Evolutionary conservation across 805 yeast genomes (phyloP).

Genomic region (Metschnikowia santaceciliae): DNA sequence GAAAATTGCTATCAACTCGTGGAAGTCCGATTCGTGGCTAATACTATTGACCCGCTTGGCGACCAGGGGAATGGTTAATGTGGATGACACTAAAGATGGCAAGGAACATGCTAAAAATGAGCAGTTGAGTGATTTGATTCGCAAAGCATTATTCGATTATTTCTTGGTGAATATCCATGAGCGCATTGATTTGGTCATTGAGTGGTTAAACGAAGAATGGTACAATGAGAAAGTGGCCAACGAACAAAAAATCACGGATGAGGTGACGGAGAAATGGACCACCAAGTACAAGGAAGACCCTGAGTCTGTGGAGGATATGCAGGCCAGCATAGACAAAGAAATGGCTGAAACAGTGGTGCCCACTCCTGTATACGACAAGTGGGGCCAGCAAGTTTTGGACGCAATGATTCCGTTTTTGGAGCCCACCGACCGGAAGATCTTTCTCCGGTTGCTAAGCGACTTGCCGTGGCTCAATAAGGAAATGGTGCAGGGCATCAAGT

Average conservation of each 20-base stretch:
- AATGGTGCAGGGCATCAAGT: slow-evolving; percentile 61
- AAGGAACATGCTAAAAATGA: slow-evolving; percentile 25
- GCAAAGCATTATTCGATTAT: slow-evolving; percentile 68
- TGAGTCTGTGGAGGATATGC: slow-evolving; percentile 11
- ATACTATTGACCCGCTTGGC: slow-evolving; percentile 70
- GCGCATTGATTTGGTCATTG: slow-evolving; percentile 71
- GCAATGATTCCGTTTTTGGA: slow-evolving; percentile 82
- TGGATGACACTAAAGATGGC: slow-evolving; percentile 19
- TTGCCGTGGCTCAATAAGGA: slow-evolving; percentile 68
- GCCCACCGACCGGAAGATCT: slow-evolving; percentile 69
- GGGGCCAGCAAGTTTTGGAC: slow-evolving; percentile 72
- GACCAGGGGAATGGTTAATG: slow-evolving; percentile 64
- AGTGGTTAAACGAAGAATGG: slow-evolving; percentile 98
- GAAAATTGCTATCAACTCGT: slow-evolving; percentile 47
- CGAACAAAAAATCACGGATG: slow-evolving; percentile 26
- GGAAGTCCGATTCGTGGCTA: slow-evolving; percentile 72
- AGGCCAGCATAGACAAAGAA: slow-evolving; percentile 19
- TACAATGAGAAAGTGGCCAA: slow-evolving; percentile 50
- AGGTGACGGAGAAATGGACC: slow-evolving; percentile 14
- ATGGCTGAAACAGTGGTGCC: slow-evolving; percentile 15
- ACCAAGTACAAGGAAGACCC: slow-evolving; percentile 16
- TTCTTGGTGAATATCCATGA: slow-evolving; percentile 68
- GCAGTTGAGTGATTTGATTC: slow-evolving; percentile 55
- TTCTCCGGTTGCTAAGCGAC: slow-evolving; percentile 81
- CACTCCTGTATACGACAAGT: slow-evolving; percentile 56